Percentiles rank a stretch among this genome's conserved stretches.
These are phyloP conservation scores for Fraxinus anomala DNA, from an alignment of 257 asterid species.

Conservation along the genomic window DNA sequence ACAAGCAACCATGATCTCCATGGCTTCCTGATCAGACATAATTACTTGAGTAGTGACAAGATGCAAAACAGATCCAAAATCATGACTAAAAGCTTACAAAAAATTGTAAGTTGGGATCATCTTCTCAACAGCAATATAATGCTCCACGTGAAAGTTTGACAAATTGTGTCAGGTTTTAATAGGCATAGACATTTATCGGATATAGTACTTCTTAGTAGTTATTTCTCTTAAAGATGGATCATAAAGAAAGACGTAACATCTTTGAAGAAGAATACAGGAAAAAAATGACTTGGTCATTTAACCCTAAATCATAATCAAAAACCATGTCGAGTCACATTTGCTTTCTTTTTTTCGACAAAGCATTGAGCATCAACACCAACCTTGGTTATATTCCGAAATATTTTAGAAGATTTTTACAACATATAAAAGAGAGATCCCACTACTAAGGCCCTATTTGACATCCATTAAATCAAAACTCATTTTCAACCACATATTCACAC, in stretches of 20 bases:
- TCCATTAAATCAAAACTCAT: too few species aligned
- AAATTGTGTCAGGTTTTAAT: neutral
- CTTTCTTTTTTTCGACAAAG: neutral
- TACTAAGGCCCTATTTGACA: too few species aligned
- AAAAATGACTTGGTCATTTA: neutral
- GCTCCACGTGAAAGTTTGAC: neutral
- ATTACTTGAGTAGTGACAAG: conserved; percentile 13
- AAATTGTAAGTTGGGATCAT: neutral
- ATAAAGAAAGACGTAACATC: neutral
- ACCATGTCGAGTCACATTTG: neutral
- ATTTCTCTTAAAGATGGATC: neutral
- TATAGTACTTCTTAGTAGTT: neutral
- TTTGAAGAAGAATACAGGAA: neutral
- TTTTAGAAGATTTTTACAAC: neutral
- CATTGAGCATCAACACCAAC: neutral
- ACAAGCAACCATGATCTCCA: conserved; percentile 84
- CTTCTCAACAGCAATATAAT: neutral
- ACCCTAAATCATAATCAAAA: neutral
- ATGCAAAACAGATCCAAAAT: neutral
- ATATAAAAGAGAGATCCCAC: neutral
- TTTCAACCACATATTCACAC: too few species aligned
- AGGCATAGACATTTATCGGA: neutral
- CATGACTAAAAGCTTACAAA: neutral
- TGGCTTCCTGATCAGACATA: conserved; percentile 66
- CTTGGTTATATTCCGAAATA: neutral